A percentile compares a stretch with the other conserved stretches of the same genome.
phyloP scores from a whole-genome alignment of 2,329 filamentous ascomycete species.

The Pseudocercospora vitis region DNA sequence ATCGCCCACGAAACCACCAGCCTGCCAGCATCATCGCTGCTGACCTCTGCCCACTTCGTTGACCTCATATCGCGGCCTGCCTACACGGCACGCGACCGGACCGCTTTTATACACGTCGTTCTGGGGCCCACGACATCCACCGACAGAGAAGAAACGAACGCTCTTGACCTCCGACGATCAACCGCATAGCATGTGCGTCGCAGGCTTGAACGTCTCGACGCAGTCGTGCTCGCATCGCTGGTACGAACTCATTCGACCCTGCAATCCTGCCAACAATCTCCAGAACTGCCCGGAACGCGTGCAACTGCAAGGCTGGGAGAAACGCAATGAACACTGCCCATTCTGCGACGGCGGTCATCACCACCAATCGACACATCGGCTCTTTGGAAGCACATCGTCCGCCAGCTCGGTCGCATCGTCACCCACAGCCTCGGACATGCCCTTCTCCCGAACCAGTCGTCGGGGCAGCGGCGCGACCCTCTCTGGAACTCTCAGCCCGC shows the following conservation, averaged over 20 bases:
- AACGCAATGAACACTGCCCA: constrained; percentile 49
- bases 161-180: neutral
- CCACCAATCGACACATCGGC: constrained; percentile 46
- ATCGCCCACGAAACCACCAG: constrained; percentile 6
- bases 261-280: constrained; percentile 47
- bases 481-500: constrained; percentile 28
- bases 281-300: constrained; percentile 49
- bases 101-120: constrained; percentile 2
- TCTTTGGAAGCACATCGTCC: constrained; percentile 50
- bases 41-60: neutral
- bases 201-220: constrained; percentile 51
- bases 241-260: constrained; percentile 50
- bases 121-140: neutral
- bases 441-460: constrained; percentile 19
- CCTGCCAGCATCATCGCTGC: constrained; percentile 8
- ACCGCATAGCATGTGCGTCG: constrained; percentile 48
- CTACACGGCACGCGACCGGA: constrained; percentile 3
- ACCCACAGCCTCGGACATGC: constrained; percentile 25
- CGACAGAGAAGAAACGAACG: neutral
- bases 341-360: constrained; percentile 45
- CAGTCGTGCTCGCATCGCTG: constrained; percentile 51
- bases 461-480: constrained; percentile 30
- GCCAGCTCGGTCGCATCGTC: constrained; percentile 34
- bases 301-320: constrained; percentile 52
- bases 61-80: neutral